These are phyloP conservation scores for Cardamine resedifolia DNA, from an alignment of 345 rosid species.

Conservation along the genomic window DNA sequence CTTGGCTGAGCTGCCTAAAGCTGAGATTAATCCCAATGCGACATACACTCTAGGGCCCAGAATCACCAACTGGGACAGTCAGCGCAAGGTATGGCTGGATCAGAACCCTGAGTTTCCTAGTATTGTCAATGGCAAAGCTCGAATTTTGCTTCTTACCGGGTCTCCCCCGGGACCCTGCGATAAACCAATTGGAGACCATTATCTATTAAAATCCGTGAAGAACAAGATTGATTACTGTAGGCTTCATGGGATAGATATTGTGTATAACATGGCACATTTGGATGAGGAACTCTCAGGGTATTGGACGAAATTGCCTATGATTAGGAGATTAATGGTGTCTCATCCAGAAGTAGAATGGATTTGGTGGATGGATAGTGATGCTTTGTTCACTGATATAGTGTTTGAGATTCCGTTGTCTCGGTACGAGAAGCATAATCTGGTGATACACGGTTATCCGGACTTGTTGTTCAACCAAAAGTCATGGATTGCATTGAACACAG, in stretches of 20 bases:
- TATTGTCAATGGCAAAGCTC: slow-evolving; percentile 61
- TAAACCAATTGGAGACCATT: slow-evolving; percentile 82
- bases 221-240: slow-evolving; percentile 97
- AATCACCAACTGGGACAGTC: slow-evolving; percentile 65
- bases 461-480: slow-evolving; percentile 77
- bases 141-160: slow-evolving; percentile 80
- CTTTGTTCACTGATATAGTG: slow-evolving; percentile 90
- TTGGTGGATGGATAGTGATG: slow-evolving; percentile 99
- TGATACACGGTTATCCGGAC: slow-evolving; percentile 92
- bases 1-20: slow-evolving; percentile 50
- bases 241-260: slow-evolving; percentile 92
- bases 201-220: slow-evolving; percentile 75
- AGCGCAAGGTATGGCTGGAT: slow-evolving; percentile 73
- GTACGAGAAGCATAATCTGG: slow-evolving; percentile 68
- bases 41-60: slow-evolving; percentile 78
- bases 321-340: slow-evolving; percentile 84
- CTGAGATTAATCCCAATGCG: slow-evolving; percentile 46
- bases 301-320: slow-evolving; percentile 93
- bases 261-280: slow-evolving; percentile 89
- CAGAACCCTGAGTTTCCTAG: slow-evolving; percentile 80
- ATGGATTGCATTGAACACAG: slow-evolving; percentile 93
- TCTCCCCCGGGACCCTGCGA: slow-evolving; percentile 87
- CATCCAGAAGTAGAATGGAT: slow-evolving; percentile 97
- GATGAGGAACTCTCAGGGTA: slow-evolving; percentile 87
- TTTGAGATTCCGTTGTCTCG: slow-evolving; percentile 69